Percentiles rank a stretch among this genome's conserved stretches.
Evolutionary conservation across 2,329 filamentous ascomycete species (phyloP).

Genomic region (Colletotrichum gigasporum): DNA sequence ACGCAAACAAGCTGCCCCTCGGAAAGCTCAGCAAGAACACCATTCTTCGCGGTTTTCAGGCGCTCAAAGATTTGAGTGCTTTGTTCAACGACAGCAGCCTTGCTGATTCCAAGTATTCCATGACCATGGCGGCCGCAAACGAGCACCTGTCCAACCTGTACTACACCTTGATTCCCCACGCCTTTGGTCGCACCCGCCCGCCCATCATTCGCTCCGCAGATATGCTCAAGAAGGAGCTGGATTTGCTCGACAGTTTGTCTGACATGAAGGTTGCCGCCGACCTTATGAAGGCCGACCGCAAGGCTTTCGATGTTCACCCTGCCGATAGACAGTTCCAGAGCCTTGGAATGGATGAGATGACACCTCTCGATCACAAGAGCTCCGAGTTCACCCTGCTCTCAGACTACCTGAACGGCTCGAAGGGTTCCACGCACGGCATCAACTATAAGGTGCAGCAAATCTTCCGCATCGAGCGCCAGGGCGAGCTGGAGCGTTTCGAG

Average conservation of each 20-base stretch:
- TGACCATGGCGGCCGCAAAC: conserved; percentile 50
- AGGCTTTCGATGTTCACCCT: conserved; percentile 61
- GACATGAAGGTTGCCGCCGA: conserved; percentile 86
- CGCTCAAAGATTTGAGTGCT: conserved; percentile 78
- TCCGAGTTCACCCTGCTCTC: conserved; percentile 72
- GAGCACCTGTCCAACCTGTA: conserved; percentile 79
- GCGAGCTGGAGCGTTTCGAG: conserved; percentile 76
- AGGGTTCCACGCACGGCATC: conserved; percentile 72
- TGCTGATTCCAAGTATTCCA: conserved; percentile 54
- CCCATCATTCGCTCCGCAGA: conserved; percentile 68
- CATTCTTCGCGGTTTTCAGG: conserved; percentile 78
- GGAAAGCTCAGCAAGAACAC: conserved; percentile 86
- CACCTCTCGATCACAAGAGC: conserved; percentile 65
- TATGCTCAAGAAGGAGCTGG: conserved; percentile 78
- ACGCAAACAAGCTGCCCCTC: conserved; percentile 79
- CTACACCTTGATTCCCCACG: conserved; percentile 85
- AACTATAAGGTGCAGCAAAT: conserved; percentile 75
- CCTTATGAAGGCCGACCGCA: conserved; percentile 75
- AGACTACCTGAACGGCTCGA: conserved; percentile 73
- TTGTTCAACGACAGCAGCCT: conserved; percentile 66
- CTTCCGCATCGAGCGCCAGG: conserved; percentile 82
- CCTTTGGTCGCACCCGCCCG: conserved; percentile 78
- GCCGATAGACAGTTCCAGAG: conserved; percentile 79
- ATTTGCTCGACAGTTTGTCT: conserved; percentile 80
- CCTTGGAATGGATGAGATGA: conserved; percentile 81